phyloP scores from a whole-genome alignment of 257 asterid genomes.

The Lycium ferocissimum region DNA sequence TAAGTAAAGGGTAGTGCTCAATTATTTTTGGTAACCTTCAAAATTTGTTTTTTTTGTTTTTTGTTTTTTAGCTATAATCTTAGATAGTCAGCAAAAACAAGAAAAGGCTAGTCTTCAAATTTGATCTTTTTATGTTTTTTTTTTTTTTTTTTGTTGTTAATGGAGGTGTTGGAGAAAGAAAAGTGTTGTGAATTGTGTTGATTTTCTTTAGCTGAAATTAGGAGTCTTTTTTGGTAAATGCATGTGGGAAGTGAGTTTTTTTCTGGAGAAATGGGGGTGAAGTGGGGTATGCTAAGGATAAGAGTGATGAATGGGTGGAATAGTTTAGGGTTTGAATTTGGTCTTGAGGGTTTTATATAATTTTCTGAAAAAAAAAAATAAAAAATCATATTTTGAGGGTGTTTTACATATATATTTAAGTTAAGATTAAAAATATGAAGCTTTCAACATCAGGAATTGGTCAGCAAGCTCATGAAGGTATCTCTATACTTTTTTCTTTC shows the following conservation, averaged over 20 bases:
- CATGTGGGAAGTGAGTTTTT: neutral
- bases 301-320: conserved; percentile 30
- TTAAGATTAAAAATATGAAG: conserved; percentile 51
- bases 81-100: neutral
- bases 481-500: conserved; percentile 30
- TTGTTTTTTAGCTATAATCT: neutral
- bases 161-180: conserved; percentile 44
- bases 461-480: conserved; percentile 66
- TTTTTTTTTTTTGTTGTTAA: conserved; percentile 24
- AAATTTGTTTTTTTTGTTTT: too few relatives aligned
- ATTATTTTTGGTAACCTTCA: too few relatives aligned
- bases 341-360: conserved; percentile 28
- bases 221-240: conserved; percentile 28
- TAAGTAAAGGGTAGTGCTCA: too few relatives aligned
- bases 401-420: conserved; percentile 12
- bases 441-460: conserved; percentile 67
- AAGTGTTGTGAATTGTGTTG: conserved; percentile 43
- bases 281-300: conserved; percentile 35
- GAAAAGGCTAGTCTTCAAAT: neutral
- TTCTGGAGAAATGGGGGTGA: neutral
- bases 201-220: conserved; percentile 36
- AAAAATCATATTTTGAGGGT: conserved; percentile 29
- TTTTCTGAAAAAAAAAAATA: neutral
- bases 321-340: conserved; percentile 40
- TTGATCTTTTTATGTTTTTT: neutral